Conservation (phyloP, 805 yeast species). For the Pichia heedii region DNA sequence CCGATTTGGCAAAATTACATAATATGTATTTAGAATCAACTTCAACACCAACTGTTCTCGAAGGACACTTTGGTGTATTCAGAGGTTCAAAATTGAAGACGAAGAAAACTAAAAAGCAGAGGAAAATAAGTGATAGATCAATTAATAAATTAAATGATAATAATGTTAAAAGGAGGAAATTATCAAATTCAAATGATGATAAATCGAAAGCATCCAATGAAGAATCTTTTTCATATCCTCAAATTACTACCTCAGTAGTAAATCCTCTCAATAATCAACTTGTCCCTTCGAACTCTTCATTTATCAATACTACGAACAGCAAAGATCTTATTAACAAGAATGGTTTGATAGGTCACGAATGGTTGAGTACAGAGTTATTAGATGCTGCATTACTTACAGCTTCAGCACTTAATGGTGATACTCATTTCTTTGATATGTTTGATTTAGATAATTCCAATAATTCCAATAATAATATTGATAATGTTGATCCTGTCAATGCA, state of each 20-base stretch:
- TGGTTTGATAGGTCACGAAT: slow-evolving; percentile 37
- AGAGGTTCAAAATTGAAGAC: slow-evolving; percentile 30
- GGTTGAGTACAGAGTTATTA: slow-evolving; percentile 62
- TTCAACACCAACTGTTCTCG: slow-evolving; percentile 23
- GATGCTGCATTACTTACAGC: slow-evolving; percentile 71
- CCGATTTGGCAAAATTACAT: slow-evolving; percentile 50
- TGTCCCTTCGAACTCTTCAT: too few species aligned
- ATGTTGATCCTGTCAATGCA: neutral
- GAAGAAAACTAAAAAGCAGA: slow-evolving; percentile 13
- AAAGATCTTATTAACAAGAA: neutral
- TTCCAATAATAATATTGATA: neutral
- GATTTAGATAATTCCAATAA: slow-evolving; percentile 19
- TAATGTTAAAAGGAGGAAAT: neutral
- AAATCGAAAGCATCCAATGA: neutral
- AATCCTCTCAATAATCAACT: neutral
- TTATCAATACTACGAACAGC: neutral
- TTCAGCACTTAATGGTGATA: slow-evolving; percentile 56
- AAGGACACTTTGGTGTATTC: slow-evolving; percentile 84
- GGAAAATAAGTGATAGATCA: neutral
- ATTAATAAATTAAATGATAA: neutral
- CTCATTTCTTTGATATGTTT: slow-evolving; percentile 48
- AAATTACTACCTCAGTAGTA: neutral
- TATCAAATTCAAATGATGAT: neutral
- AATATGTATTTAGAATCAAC: slow-evolving; percentile 32
- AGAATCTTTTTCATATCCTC: slow-evolving; percentile 1